phyloP scores from a whole-genome alignment of 2,329 filamentous ascomycete species.

The Penicillium vulpinum region DNA sequence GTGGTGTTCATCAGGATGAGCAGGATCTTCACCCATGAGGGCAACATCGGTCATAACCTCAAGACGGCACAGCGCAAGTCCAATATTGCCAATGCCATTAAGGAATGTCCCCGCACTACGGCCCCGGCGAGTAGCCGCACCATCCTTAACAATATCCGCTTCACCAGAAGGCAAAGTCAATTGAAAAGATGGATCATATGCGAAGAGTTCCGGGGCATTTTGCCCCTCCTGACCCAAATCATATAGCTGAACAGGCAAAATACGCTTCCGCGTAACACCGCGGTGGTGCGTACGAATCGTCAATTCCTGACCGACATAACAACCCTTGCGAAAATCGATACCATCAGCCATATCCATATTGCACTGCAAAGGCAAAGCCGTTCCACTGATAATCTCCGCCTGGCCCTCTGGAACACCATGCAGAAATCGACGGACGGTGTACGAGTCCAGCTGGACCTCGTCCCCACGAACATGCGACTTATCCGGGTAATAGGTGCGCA shows the following conservation, averaged over 20 bases:
- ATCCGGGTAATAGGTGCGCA: slow-evolving; percentile 34
- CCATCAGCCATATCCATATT: slow-evolving; percentile 85
- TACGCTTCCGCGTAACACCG: slow-evolving; percentile 86
- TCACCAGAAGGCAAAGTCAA: slow-evolving; percentile 38
- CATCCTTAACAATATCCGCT: slow-evolving; percentile 56
- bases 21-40: slow-evolving; percentile 66
- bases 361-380: slow-evolving; percentile 78
- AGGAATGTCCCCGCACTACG: slow-evolving; percentile 81
- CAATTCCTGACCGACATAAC: slow-evolving; percentile 94
- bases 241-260: slow-evolving; percentile 79
- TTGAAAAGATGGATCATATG: slow-evolving; percentile 31
- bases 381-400: slow-evolving; percentile 68
- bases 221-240: slow-evolving; percentile 41
- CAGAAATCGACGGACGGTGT: slow-evolving; percentile 75
- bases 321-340: slow-evolving; percentile 93
- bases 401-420: slow-evolving; percentile 84
- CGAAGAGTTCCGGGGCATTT: slow-evolving; percentile 52
- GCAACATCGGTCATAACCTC: slow-evolving; percentile 85
- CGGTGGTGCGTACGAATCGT: slow-evolving; percentile 94
- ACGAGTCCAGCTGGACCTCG: slow-evolving; percentile 58
- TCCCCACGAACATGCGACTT: slow-evolving; percentile 46
- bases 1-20: slow-evolving; percentile 61
- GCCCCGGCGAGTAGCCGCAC: slow-evolving; percentile 49
- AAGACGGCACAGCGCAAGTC: slow-evolving; percentile 80
- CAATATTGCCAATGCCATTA: slow-evolving; percentile 76